These are phyloP conservation scores for Geoglossum glabrum DNA, from an alignment of 495 filamentous ascomycete species.

Conservation along the genomic window DNA sequence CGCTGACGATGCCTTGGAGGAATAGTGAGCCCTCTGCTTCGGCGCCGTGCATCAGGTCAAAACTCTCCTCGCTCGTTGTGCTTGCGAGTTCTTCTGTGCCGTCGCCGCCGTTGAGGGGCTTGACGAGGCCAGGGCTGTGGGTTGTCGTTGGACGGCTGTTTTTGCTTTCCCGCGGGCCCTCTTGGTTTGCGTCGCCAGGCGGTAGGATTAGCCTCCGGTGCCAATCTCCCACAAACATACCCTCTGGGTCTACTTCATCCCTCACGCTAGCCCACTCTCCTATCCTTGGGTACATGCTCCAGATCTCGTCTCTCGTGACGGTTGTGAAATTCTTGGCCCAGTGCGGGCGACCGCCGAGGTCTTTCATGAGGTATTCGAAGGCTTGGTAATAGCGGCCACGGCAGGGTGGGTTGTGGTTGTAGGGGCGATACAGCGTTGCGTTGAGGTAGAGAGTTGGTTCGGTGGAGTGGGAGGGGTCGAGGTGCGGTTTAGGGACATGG, in stretches of 20 bases:
- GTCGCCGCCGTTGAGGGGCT: neutral
- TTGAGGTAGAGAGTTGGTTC: conserved; percentile 85
- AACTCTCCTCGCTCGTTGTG: conserved; percentile 36
- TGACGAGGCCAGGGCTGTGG: too few species aligned
- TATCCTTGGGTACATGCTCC: conserved; percentile 36
- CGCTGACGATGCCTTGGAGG: neutral
- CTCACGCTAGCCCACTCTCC: conserved; percentile 45
- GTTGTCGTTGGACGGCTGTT: neutral
- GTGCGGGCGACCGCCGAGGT: conserved; percentile 75
- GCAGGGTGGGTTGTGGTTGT: conserved; percentile 61
- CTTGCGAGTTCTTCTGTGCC: neutral
- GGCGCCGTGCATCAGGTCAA: conserved; percentile 31
- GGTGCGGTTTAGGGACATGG: conserved; percentile 19
- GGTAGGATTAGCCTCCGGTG: conserved; percentile 49
- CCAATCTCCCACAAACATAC: conserved; percentile 87
- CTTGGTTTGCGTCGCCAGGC: conserved; percentile 2
- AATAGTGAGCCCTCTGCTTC: conserved; percentile 16
- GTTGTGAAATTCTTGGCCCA: conserved; percentile 91
- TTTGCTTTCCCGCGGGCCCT: neutral
- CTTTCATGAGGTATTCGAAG: conserved; percentile 90
- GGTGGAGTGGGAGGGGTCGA: conserved; percentile 48
- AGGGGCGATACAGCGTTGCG: conserved; percentile 85
- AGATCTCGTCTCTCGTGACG: conserved; percentile 33
- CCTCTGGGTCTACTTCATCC: conserved; percentile 61
- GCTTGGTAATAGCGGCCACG: conserved; percentile 68